Evolutionary conservation across 257 asterid species (phyloP).

Genomic region (Solanum pimpinellifolium): DNA sequence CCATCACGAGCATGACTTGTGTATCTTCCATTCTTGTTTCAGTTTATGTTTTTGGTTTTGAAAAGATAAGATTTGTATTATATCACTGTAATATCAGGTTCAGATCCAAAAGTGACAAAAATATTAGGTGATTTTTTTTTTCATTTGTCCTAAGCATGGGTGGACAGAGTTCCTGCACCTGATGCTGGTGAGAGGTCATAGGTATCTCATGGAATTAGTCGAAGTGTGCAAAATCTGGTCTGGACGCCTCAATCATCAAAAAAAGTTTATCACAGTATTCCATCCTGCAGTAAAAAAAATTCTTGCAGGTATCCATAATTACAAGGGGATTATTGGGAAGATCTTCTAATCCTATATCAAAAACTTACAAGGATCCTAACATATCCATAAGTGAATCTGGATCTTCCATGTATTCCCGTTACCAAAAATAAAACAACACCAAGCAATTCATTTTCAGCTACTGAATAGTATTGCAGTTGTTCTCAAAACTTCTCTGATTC

Average conservation of each 20-base stretch:
- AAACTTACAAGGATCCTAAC: not conserved
- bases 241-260: not conserved
- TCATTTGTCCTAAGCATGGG: not conserved
- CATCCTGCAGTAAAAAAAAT: not conserved
- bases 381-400: not conserved
- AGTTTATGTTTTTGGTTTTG: not conserved
- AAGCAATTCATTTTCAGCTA: not conserved
- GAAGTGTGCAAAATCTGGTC: not conserved
- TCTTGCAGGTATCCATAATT: not conserved
- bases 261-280: not conserved
- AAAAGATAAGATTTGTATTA: not conserved
- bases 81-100: not conserved
- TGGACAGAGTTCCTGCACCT: not conserved
- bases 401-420: not conserved
- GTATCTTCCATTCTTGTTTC: not conserved
- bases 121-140: not conserved
- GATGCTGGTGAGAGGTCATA: not conserved
- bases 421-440: not conserved
- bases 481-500: not conserved
- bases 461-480: not conserved
- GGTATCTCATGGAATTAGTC: not conserved
- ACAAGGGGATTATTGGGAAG: not conserved
- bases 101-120: not conserved
- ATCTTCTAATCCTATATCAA: not conserved
- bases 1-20: not conserved